phyloP scores from a whole-genome alignment of 1,284 basidiomycete genomes.

The Cryptococcus sp. region DNA sequence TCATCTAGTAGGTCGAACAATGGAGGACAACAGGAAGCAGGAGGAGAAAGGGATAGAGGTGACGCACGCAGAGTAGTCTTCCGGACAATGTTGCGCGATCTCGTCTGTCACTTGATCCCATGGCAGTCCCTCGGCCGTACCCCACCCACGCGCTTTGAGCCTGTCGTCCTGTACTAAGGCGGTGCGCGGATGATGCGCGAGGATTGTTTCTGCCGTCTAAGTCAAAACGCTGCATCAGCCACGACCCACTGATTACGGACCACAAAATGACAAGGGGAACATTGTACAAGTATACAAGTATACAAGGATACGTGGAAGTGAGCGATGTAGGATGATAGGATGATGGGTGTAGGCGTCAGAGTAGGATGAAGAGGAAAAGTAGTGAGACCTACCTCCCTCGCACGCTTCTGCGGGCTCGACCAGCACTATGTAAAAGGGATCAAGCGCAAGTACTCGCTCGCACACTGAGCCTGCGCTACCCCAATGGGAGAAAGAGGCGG shows the following conservation, averaged over 20 bases:
- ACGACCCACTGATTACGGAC: too few relatives aligned
- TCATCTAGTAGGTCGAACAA: too few relatives aligned
- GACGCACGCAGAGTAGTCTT: conserved; percentile 10
- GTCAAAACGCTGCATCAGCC: neutral
- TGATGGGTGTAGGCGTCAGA: neutral
- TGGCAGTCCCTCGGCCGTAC: conserved; percentile 7
- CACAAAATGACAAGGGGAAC: too few relatives aligned
- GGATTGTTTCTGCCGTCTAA: conserved; percentile 15
- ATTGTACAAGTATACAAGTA: too few relatives aligned
- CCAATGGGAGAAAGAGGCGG: conserved; percentile 15
- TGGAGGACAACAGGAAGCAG: neutral
- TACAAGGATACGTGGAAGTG: too few relatives aligned
- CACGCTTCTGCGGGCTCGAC: conserved; percentile 14
- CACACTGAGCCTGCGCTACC: conserved; percentile 12
- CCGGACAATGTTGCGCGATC: neutral
- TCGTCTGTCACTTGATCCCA: conserved; percentile 13
- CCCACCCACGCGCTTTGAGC: conserved; percentile 8
- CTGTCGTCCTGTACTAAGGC: conserved; percentile 12
- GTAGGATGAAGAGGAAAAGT: too few relatives aligned
- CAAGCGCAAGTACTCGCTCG: conserved; percentile 14
- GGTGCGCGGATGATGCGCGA: conserved; percentile 9
- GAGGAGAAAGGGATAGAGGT: neutral
- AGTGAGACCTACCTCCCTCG: conserved; percentile 14
- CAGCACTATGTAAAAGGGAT: conserved; percentile 19
- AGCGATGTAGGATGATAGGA: neutral